phyloP scores from a whole-genome alignment of 2,329 filamentous ascomycete genomes.

The Metarhizium robertsii region DNA sequence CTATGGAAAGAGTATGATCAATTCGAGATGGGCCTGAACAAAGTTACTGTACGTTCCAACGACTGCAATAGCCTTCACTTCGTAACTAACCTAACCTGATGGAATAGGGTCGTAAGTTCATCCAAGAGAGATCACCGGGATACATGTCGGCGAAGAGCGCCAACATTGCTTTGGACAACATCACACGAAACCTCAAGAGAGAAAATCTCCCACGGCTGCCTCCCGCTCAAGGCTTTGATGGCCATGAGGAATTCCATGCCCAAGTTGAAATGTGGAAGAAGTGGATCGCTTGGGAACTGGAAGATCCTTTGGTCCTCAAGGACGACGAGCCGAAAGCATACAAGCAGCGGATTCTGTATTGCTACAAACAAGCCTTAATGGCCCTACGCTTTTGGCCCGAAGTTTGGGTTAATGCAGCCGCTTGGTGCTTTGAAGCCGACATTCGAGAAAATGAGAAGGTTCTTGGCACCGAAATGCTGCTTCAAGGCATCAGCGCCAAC shows the following conservation, averaged over 20 bases:
- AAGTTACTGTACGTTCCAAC: conserved; percentile 61
- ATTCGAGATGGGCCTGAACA: conserved; percentile 91
- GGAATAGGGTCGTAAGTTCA: conserved; percentile 76
- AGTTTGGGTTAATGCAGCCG: conserved; percentile 89
- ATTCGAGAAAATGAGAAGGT: conserved; percentile 51
- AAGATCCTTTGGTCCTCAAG: conserved; percentile 79
- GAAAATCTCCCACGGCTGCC: conserved; percentile 74
- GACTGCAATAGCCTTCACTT: too few relatives aligned
- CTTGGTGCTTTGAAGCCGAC: conserved; percentile 80
- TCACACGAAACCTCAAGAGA: conserved; percentile 66
- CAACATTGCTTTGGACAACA: conserved; percentile 82
- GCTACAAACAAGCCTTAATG: conserved; percentile 91
- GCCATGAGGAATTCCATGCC: conserved; percentile 70
- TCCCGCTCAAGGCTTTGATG: conserved; percentile 76
- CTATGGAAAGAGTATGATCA: conserved; percentile 97
- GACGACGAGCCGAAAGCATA: conserved; percentile 69
- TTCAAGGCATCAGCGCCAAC: conserved; percentile 77
- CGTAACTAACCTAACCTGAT: conserved; percentile 4
- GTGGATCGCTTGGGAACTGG: conserved; percentile 94
- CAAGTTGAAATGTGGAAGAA: conserved; percentile 86
- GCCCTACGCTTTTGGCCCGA: conserved; percentile 89
- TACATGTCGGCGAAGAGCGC: conserved; percentile 96
- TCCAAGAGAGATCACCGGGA: conserved; percentile 83
- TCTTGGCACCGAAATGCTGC: conserved; percentile 64
- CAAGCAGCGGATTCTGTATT: conserved; percentile 73